A percentile compares a stretch with the other conserved stretches of the same genome.
phyloP scores from a whole-genome alignment of 2,329 filamentous ascomycete genomes.

The Venturia aucupariae region DNA sequence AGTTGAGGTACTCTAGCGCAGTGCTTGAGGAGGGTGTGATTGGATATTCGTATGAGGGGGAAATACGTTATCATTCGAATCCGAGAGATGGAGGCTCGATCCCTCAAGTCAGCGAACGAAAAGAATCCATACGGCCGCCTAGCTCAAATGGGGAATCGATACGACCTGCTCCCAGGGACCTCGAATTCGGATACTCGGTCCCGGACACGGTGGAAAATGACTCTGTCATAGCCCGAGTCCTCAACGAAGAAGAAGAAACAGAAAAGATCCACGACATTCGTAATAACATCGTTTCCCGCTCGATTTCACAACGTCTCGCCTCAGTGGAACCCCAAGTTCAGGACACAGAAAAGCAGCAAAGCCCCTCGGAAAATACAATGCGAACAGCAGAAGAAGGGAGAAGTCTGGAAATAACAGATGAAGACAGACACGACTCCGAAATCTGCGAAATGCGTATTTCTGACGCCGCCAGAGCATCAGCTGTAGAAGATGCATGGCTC shows the following conservation, averaged over 20 bases:
- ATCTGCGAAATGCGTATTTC: not conserved
- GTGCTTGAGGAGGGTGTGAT: slow-evolving; percentile 14
- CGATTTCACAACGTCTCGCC: not conserved
- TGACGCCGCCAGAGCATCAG: not conserved
- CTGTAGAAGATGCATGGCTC: not conserved
- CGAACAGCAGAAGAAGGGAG: not conserved
- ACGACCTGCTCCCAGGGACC: not conserved
- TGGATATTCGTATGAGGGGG: not conserved
- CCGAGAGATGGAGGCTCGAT: not conserved
- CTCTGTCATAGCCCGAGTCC: not conserved
- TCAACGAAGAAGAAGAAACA: not conserved
- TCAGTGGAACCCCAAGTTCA: not conserved
- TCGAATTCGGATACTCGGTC: not conserved
- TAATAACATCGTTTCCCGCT: not conserved
- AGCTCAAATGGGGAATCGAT: not conserved
- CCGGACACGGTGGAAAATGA: not conserved
- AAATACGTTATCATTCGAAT: not conserved
- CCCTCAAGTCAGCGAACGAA: slow-evolving; percentile 14
- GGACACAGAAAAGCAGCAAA: not conserved
- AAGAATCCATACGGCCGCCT: not conserved
- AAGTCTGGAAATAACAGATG: not conserved
- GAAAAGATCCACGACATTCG: not conserved
- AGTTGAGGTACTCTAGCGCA: slow-evolving; percentile 19
- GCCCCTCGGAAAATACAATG: not conserved
- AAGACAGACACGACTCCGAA: not conserved